A percentile compares a stretch with the other conserved stretches of the same genome.
Conservation (phyloP, 2,329 filamentous ascomycete species). For the Fusarium keratoplasticum region DNA sequence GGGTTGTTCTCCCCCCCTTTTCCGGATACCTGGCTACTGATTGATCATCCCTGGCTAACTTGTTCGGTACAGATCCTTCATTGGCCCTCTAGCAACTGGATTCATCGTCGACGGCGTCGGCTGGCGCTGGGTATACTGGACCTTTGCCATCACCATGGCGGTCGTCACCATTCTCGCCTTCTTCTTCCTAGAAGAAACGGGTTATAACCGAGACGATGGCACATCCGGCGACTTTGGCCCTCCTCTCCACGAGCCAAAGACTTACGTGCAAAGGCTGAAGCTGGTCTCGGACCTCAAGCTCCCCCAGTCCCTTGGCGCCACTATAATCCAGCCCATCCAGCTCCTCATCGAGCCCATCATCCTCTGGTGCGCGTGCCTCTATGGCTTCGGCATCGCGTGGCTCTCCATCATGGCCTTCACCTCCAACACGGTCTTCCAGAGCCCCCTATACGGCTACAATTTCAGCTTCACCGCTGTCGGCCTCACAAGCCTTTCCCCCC, state of each 20-base stretch:
- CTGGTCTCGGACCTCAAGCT: neutral
- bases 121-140: neutral
- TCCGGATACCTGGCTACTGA: neutral
- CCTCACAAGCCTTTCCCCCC: neutral
- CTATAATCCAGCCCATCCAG: neutral
- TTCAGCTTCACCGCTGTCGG: neutral
- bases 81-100: neutral
- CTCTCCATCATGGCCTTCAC: neutral
- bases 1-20: neutral
- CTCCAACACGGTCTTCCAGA: neutral
- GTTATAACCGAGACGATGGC: neutral
- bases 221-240: neutral
- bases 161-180: neutral
- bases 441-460: neutral
- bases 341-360: neutral
- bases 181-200: neutral
- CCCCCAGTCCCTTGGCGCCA: neutral
- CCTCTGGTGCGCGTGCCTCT: neutral
- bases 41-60: constrained; percentile 27
- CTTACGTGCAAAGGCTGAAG: neutral
- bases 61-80: neutral
- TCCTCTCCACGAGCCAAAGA: neutral
- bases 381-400: neutral
- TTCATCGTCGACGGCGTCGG: neutral
- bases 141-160: neutral